A percentile compares a stretch with the other conserved stretches of the same genome.
phyloP scores from a whole-genome alignment of 345 rosid species.

The Populus simonii region DNA sequence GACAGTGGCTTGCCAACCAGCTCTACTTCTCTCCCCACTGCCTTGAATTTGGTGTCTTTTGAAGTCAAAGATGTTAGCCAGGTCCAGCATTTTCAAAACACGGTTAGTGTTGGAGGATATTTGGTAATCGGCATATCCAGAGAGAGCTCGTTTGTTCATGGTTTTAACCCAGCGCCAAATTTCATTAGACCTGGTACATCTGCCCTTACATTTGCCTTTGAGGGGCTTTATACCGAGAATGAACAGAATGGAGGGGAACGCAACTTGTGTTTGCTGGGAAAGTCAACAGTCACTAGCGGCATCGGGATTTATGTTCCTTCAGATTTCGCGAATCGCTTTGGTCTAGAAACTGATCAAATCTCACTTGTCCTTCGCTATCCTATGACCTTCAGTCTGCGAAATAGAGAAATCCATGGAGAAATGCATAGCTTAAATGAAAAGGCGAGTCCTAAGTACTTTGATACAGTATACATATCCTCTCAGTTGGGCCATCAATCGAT shows the following conservation, averaged over 20 bases:
- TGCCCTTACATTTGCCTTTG: conserved; percentile 1
- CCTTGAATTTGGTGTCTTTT: conserved; percentile 17
- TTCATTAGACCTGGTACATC: conserved; percentile 4
- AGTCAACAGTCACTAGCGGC: not conserved
- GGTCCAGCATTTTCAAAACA: conserved; percentile 1
- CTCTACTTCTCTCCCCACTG: not conserved
- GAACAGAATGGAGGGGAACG: conserved; percentile 10
- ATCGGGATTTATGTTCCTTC: not conserved
- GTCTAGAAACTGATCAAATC: conserved; percentile 1
- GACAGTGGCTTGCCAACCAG: not conserved
- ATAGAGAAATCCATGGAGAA: conserved; percentile 12
- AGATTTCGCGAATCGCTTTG: not conserved
- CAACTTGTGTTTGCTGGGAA: conserved; percentile 24
- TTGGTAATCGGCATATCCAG: not conserved
- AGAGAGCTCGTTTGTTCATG: conserved; percentile 1
- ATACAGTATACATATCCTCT: conserved; percentile 1
- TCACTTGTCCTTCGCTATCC: conserved; percentile 17
- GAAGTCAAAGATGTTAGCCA: conserved; percentile 8
- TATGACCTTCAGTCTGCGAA: conserved; percentile 4
- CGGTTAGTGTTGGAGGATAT: not conserved
- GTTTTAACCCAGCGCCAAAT: not conserved
- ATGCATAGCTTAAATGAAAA: conserved; percentile 9
- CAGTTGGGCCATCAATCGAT: not conserved
- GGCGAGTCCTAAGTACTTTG: conserved; percentile 1
- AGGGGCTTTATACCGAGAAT: conserved; percentile 16